A percentile compares a stretch with the other conserved stretches of the same genome.
Conservation (phyloP, 2,329 filamentous ascomycete species). For the Claviceps citrina region DNA sequence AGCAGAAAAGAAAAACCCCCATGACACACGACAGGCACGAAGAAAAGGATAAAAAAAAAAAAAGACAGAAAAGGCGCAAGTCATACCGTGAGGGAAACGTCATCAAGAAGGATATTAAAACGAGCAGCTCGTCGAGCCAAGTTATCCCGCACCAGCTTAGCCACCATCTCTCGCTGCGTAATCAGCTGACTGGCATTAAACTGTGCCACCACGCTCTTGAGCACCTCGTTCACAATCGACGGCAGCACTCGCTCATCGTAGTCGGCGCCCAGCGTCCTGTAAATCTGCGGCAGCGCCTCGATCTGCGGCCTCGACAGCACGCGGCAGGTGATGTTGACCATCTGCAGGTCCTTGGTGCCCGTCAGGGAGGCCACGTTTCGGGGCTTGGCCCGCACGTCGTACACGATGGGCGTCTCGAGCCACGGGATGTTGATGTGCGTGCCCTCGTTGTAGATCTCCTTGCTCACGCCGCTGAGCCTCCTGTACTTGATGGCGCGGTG, state of each 20-base stretch:
- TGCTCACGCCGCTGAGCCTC: constrained; percentile 78
- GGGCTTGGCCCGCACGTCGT: constrained; percentile 95
- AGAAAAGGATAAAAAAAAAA: background rate
- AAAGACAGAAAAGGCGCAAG: constrained; percentile 14
- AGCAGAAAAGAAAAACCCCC: background rate
- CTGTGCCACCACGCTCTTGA: constrained; percentile 97
- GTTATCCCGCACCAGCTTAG: constrained; percentile 80
- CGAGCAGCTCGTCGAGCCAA: constrained; percentile 76
- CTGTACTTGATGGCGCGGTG: constrained; percentile 98
- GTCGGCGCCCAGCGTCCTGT: constrained; percentile 84
- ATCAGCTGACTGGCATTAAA: constrained; percentile 98
- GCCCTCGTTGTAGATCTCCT: constrained; percentile 93
- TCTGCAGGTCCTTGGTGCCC: constrained; percentile 97
- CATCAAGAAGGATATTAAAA: constrained; percentile 95
- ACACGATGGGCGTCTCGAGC: constrained; percentile 93
- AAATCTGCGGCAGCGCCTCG: constrained; percentile 85
- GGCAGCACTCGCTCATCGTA: constrained; percentile 95
- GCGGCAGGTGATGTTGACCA: constrained; percentile 99
- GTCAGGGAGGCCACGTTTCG: constrained; percentile 93
- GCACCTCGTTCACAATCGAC: constrained; percentile 94
- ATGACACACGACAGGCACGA: no score
- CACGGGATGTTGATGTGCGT: constrained; percentile 90
- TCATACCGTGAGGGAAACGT: constrained; percentile 82
- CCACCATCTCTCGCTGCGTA: constrained; percentile 96
- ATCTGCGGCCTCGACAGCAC: constrained; percentile 84